Conservation (phyloP, 208 protist genomes). For the Zelonia costaricensis region DNA sequence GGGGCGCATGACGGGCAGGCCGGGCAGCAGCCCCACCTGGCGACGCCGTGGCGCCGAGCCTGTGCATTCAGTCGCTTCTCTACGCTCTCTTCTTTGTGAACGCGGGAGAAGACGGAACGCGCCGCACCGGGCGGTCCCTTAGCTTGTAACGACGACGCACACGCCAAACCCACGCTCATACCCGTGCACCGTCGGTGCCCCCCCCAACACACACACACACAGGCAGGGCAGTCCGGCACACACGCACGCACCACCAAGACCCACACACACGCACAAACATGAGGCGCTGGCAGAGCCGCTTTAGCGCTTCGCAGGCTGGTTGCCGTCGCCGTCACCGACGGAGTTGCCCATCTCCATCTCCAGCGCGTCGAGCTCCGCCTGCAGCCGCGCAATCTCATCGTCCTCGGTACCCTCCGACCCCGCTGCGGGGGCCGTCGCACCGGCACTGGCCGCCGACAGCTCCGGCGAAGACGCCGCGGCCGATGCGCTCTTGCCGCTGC, state of each 20-base stretch:
- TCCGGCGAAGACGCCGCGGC: no score
- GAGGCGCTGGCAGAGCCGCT: no score
- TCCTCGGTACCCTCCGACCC: conserved; percentile 27
- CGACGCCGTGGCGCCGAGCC: no score
- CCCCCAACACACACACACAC: conserved; percentile 1
- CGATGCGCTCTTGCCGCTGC: no score
- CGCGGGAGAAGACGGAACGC: no score
- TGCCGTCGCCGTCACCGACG: conserved; percentile 1
- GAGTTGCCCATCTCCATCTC: conserved; percentile 43
- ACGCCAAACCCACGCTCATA: neutral
- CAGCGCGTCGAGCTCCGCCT: conserved; percentile 84
- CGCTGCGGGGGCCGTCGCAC: neutral
- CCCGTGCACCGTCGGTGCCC: no score
- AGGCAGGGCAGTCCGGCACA: neutral
- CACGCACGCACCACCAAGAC: neutral
- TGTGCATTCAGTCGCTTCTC: no score
- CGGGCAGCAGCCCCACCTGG: no score
- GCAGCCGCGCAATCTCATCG: conserved; percentile 78
- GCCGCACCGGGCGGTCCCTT: no score
- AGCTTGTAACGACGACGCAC: neutral
- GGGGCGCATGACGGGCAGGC: no score
- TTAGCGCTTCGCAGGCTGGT: neutral
- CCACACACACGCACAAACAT: no score
- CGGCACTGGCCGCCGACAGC: neutral
- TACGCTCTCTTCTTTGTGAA: no score